Conservation (phyloP, 441 rosid species). For the Pelargonium cotyledonis region DNA sequence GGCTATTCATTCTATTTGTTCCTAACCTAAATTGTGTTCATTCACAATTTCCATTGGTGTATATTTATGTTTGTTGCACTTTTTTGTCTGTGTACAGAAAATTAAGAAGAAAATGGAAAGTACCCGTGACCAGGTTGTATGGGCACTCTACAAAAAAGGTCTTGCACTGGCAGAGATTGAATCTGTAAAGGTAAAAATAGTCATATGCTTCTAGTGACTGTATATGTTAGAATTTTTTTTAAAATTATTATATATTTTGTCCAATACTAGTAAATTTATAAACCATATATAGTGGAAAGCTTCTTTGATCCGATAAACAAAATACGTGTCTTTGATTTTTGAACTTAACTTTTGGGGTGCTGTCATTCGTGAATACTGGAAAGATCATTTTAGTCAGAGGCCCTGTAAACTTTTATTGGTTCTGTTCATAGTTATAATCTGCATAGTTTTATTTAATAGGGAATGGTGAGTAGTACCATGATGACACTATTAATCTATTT, state of each 20-base stretch:
- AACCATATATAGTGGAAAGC: no score
- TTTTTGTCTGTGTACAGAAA: constrained; percentile 30
- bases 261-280: not conserved
- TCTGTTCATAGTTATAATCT: no score
- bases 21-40: no score
- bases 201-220: not conserved
- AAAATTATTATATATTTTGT: not conserved
- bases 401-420: no score
- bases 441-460: no score
- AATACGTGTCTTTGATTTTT: no score
- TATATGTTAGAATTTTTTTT: not conserved
- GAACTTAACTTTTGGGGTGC: no score
- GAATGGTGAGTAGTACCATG: no score
- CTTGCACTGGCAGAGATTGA: constrained; percentile 66
- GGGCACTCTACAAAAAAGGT: constrained; percentile 85
- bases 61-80: not conserved
- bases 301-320: no score
- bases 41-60: not conserved
- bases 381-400: no score
- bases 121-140: constrained; percentile 73
- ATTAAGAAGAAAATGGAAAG: constrained; percentile 78
- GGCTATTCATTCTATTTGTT: no score
- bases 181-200: constrained; percentile 41
- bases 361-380: no score
- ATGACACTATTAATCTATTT: not conserved